Evolutionary conservation across 1,284 basidiomycete species (phyloP).

Genomic region (Rhodotorula sp.): DNA sequence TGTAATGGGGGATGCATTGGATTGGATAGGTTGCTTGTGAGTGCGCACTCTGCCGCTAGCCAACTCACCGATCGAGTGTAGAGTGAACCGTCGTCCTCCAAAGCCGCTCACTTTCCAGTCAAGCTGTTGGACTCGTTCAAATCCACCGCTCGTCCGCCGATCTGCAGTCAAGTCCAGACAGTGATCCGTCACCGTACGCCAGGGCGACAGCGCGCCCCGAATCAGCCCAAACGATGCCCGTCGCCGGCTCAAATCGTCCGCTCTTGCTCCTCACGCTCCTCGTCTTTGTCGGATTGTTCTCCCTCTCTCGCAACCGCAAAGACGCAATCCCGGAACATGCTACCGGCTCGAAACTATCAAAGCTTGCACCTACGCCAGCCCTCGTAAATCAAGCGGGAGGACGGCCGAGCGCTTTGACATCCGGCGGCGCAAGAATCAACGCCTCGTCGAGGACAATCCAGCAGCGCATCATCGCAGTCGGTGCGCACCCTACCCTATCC

Average conservation of each 20-base stretch:
- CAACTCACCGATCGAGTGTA: no score
- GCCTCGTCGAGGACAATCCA: background rate
- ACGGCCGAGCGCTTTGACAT: background rate
- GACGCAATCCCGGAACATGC: background rate
- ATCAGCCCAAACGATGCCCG: background rate
- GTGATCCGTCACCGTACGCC: background rate
- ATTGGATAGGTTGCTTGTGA: no score
- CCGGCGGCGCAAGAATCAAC: background rate
- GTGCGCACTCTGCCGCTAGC: no score
- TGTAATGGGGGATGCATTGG: no score
- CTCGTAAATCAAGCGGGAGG: conserved; percentile 8
- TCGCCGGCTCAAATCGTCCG: background rate
- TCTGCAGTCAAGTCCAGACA: background rate
- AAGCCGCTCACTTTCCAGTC: no score
- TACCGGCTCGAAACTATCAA: background rate
- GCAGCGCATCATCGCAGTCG: conserved; percentile 29
- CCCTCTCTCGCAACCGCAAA: background rate
- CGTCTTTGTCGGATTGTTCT: conserved; percentile 11
- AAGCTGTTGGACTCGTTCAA: no score
- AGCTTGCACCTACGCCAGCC: background rate
- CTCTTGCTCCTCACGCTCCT: conserved; percentile 4
- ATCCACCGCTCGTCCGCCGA: no score
- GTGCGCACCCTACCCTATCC: background rate
- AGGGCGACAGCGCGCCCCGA: background rate
- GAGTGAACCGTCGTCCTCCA: no score